Conservation (phyloP, 1,284 basidiomycete genomes). For the Puccinia triticina region DNA sequence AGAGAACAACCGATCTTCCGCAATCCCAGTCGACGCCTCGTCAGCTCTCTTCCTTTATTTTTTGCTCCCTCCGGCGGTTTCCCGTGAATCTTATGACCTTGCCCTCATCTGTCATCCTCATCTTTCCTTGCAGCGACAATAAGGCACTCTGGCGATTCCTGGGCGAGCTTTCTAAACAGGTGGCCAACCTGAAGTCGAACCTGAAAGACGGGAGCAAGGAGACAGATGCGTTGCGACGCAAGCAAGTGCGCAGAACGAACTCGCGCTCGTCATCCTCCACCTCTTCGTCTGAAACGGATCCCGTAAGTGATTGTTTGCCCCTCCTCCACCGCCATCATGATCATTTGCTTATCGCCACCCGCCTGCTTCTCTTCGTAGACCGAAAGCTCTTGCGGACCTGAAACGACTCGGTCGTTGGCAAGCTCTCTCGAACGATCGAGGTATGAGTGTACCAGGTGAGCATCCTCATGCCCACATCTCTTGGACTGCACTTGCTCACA, state of each 20-base stretch:
- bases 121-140: constrained; percentile 13
- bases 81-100: not conserved
- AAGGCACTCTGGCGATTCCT: constrained; percentile 41
- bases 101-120: not conserved
- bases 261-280: constrained; percentile 7
- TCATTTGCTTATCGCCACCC: not conserved
- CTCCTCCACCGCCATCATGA: not conserved
- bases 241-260: constrained; percentile 2
- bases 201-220: constrained; percentile 45
- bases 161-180: constrained; percentile 39
- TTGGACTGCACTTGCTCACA: not conserved
- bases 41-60: constrained; percentile 11
- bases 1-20: constrained; percentile 10
- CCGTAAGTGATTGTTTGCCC: not conserved
- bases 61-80: not conserved
- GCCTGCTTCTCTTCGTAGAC: not conserved
- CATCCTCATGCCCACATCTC: not conserved
- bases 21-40: constrained; percentile 23
- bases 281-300: constrained; percentile 15
- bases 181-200: constrained; percentile 28
- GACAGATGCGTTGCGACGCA: constrained; percentile 30
- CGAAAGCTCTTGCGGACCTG: constrained; percentile 8
- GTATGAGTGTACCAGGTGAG: constrained; percentile 43
- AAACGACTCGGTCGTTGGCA: constrained; percentile 35
- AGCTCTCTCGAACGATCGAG: constrained; percentile 26